Evolutionary conservation across 306 rosid genomes (phyloP).

Genomic region (Benincasa hispida): DNA sequence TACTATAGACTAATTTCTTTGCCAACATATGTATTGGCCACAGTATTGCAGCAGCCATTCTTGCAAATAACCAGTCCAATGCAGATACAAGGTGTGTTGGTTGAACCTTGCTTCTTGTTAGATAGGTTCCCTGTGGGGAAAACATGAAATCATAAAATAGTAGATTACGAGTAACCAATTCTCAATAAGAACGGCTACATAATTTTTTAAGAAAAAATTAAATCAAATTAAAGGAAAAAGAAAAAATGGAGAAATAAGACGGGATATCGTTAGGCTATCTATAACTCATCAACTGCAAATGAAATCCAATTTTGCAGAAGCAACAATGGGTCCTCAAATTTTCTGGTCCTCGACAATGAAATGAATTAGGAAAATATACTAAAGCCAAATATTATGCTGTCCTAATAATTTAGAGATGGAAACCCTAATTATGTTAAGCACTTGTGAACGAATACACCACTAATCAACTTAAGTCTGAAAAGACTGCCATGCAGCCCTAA

Average conservation of each 20-base stretch:
- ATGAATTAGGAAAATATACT: background rate
- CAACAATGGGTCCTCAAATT: background rate
- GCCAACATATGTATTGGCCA: constrained; percentile 77
- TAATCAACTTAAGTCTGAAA: background rate
- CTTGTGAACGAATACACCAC: background rate
- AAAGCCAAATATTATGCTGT: background rate
- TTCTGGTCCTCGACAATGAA: background rate
- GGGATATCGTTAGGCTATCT: background rate
- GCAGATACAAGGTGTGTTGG: constrained; percentile 42
- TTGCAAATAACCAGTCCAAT: constrained; percentile 79
- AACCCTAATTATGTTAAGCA: background rate
- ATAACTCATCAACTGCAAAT: background rate
- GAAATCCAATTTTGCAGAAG: background rate
- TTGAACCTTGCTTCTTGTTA: constrained; percentile 42
- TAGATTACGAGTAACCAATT: background rate
- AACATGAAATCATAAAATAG: constrained; percentile 8
- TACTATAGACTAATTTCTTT: constrained; percentile 55
- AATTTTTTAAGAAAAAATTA: background rate
- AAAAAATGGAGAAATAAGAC: background rate
- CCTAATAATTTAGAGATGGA: background rate
- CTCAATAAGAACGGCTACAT: background rate
- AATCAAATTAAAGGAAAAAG: background rate
- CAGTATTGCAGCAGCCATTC: constrained; percentile 45
- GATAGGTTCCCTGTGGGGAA: constrained; percentile 54
- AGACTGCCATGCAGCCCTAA: background rate